Evolutionary conservation across 2,329 filamentous ascomycete genomes (phyloP).

Genomic region (Akanthomyces uredinophilus): DNA sequence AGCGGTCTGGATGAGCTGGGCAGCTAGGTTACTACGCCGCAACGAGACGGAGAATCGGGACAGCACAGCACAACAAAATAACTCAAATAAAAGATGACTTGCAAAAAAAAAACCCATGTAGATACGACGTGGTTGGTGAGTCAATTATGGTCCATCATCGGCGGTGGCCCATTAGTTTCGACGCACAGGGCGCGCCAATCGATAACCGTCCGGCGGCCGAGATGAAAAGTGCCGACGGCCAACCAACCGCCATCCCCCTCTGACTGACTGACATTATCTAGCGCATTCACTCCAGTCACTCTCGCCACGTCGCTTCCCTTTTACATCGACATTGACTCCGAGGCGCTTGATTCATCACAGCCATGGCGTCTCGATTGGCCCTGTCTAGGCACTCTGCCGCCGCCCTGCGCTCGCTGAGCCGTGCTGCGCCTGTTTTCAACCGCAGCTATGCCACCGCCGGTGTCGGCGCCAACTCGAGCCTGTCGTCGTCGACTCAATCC

Average conservation of each 20-base stretch:
- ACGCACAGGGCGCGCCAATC: slow-evolving; percentile 6
- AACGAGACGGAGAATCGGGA: background rate
- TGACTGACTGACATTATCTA: background rate
- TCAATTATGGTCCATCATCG: background rate
- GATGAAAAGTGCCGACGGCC: background rate
- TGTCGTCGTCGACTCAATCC: background rate
- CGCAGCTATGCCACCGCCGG: slow-evolving; percentile 10
- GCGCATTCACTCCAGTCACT: background rate
- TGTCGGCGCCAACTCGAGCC: slow-evolving; percentile 5
- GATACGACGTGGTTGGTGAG: background rate
- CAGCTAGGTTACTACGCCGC: no score
- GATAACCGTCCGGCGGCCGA: background rate
- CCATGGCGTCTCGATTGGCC: slow-evolving; percentile 11
- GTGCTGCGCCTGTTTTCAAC: background rate
- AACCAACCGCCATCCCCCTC: background rate
- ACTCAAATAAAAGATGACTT: background rate
- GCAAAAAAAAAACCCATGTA: background rate
- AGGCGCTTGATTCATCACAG: background rate
- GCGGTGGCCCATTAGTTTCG: background rate
- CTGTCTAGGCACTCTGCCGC: background rate
- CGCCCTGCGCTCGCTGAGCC: slow-evolving; percentile 1
- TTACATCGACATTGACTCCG: background rate
- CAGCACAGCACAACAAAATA: background rate
- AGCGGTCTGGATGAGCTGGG: no score
- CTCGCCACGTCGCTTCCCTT: background rate